These are phyloP conservation scores for Wickerhamiella bombiphila DNA, from an alignment of 805 yeast species.

Conservation along the genomic window DNA sequence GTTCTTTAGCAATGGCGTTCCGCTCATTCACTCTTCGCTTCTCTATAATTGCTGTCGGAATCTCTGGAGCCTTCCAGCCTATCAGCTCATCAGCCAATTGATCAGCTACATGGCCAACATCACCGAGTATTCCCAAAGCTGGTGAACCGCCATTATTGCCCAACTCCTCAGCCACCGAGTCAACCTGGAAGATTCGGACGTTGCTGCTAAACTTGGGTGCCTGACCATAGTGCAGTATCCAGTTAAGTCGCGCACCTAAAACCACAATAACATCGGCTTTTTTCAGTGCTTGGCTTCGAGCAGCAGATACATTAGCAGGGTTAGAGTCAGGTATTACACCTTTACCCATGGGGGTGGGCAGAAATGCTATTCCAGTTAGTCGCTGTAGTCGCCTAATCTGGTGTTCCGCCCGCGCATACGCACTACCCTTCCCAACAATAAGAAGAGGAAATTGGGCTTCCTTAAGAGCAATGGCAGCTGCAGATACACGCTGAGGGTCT, in stretches of 20 bases:
- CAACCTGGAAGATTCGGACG: constrained; percentile 44
- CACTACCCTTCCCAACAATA: constrained; percentile 54
- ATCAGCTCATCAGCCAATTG: constrained; percentile 24
- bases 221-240: constrained; percentile 59
- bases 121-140: constrained; percentile 40
- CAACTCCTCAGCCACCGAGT: constrained; percentile 37
- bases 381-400: constrained; percentile 30
- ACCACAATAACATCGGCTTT: constrained; percentile 45
- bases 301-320: constrained; percentile 41
- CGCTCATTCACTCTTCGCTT: constrained; percentile 21
- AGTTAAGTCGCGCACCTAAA: constrained; percentile 54
- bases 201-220: constrained; percentile 34
- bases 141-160: constrained; percentile 31
- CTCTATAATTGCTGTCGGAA: constrained; percentile 20
- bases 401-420: constrained; percentile 31
- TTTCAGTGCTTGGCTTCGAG: constrained; percentile 44
- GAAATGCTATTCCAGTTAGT: constrained; percentile 35
- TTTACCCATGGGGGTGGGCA: constrained; percentile 72
- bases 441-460: constrained; percentile 36
- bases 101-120: constrained; percentile 30
- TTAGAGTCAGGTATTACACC: constrained; percentile 45
- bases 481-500: constrained; percentile 23
- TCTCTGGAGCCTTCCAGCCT: constrained; percentile 25
- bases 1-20: constrained; percentile 22
- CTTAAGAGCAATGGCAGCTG: constrained; percentile 26